phyloP scores from a whole-genome alignment of 2,329 filamentous ascomycete genomes.

The Cladorrhinum sp. region DNA sequence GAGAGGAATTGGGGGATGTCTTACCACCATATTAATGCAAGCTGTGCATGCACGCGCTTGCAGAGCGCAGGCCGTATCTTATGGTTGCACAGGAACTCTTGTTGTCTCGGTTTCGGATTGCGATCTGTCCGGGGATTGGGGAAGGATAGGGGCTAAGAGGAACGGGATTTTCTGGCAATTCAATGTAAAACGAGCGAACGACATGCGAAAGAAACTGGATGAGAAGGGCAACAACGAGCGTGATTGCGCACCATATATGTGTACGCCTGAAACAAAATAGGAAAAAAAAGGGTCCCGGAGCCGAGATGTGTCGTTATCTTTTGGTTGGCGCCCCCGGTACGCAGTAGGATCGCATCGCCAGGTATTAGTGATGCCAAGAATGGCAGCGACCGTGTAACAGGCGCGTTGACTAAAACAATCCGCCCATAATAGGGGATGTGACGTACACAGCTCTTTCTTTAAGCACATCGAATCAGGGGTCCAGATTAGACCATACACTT shows the following conservation, averaged over 20 bases:
- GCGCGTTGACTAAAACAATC: conserved; percentile 8
- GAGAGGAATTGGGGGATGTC: neutral
- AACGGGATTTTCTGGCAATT: neutral
- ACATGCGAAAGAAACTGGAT: neutral
- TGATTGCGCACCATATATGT: conserved; percentile 1
- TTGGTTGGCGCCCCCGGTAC: neutral
- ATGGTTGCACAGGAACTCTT: conserved; percentile 1
- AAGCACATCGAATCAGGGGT: neutral
- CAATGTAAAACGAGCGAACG: conserved; percentile 2
- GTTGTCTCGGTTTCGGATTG: conserved; percentile 3
- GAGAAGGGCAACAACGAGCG: conserved; percentile 13
- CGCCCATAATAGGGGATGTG: conserved; percentile 2
- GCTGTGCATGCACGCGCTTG: conserved; percentile 1
- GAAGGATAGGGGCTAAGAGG: too few species aligned
- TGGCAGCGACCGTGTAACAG: conserved; percentile 4
- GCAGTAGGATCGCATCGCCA: conserved; percentile 2
- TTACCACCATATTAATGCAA: conserved; percentile 17
- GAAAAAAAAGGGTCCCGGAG: conserved; percentile 1
- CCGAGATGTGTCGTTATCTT: conserved; percentile 13
- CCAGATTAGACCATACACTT: neutral
- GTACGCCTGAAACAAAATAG: neutral
- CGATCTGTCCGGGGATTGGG: neutral
- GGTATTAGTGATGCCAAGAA: conserved; percentile 6
- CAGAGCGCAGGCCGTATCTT: neutral
- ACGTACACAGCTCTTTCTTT: conserved; percentile 2